Conservation (phyloP, 805 yeast genomes). For the Candida verbasci region DNA sequence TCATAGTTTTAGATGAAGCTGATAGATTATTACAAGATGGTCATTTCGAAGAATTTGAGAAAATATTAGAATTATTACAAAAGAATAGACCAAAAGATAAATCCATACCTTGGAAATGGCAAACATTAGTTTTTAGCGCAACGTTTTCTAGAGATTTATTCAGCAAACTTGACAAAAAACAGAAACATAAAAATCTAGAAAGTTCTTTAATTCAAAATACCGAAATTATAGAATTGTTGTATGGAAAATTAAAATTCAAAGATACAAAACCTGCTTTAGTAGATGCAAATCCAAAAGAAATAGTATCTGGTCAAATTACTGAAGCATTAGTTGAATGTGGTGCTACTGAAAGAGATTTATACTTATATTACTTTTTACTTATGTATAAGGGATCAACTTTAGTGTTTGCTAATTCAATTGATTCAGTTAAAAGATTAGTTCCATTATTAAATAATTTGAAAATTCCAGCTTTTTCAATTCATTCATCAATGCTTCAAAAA, state of each 20-base stretch:
- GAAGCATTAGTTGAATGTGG: constrained; percentile 93
- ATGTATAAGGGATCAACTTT: constrained; percentile 87
- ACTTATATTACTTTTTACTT: constrained; percentile 78
- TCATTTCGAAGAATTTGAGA: constrained; percentile 89
- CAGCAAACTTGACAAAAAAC: constrained; percentile 55
- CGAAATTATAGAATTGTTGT: constrained; percentile 62
- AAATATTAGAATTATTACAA: constrained; percentile 59
- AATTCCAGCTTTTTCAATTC: constrained; percentile 71
- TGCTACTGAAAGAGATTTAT: constrained; percentile 83
- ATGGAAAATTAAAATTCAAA: constrained; percentile 67
- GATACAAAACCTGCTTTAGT: constrained; percentile 63
- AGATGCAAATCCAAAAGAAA: constrained; percentile 83
- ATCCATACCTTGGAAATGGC: constrained; percentile 47
- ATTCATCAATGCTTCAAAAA: constrained; percentile 93
- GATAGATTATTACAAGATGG: constrained; percentile 94
- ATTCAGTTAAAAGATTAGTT: constrained; percentile 81
- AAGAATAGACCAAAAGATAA: constrained; percentile 43
- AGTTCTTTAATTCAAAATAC: constrained; percentile 43
- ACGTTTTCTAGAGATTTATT: constrained; percentile 84
- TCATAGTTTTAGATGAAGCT: constrained; percentile 85
- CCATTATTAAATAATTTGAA: constrained; percentile 69
- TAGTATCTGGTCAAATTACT: constrained; percentile 66
- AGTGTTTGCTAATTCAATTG: constrained; percentile 93
- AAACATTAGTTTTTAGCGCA: constrained; percentile 91
- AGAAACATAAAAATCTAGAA: constrained; percentile 18